These are phyloP conservation scores for Petunia axillaris DNA, from an alignment of 257 asterid genomes.

Conservation along the genomic window DNA sequence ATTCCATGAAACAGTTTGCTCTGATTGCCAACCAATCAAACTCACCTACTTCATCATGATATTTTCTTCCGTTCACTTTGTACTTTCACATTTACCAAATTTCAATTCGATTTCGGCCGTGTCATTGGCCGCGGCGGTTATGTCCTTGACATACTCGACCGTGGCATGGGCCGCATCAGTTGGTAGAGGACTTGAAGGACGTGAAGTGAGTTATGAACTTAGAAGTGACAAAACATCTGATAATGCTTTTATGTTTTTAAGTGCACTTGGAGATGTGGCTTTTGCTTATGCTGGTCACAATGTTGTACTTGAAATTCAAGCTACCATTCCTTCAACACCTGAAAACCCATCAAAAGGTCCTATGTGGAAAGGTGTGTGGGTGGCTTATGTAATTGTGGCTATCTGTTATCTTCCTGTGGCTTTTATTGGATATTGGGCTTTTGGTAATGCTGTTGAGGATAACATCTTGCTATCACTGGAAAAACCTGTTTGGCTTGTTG, in stretches of 20 bases:
- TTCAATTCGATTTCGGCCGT: slow-evolving; percentile 62
- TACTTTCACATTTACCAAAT: slow-evolving; percentile 62
- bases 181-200: slow-evolving; percentile 28
- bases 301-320: slow-evolving; percentile 75
- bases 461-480: slow-evolving; percentile 50
- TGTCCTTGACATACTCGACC: slow-evolving; percentile 69
- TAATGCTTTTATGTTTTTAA: slow-evolving; percentile 48
- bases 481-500: slow-evolving; percentile 64
- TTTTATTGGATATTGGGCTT: slow-evolving; percentile 48
- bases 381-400: slow-evolving; percentile 60
- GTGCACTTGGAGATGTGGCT: slow-evolving; percentile 67
- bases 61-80: slow-evolving; percentile 53
- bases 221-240: slow-evolving; percentile 31
- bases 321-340: slow-evolving; percentile 68
- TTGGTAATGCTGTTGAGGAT: slow-evolving; percentile 62
- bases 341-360: slow-evolving; percentile 67
- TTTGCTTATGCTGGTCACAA: slow-evolving; percentile 80
- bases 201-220: slow-evolving; percentile 47
- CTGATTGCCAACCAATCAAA: slow-evolving; percentile 35
- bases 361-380: slow-evolving; percentile 73
- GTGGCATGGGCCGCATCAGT: slow-evolving; percentile 61
- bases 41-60: slow-evolving; percentile 60
- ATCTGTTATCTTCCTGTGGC: slow-evolving; percentile 71
- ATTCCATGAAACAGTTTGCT: slow-evolving; percentile 43
- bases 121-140: slow-evolving; percentile 68